Evolutionary conservation across 2,329 filamentous ascomycete genomes (phyloP), one percentile per base, ranked within the genome.

Genomic region (Lecanicillium sp.): DNA sequence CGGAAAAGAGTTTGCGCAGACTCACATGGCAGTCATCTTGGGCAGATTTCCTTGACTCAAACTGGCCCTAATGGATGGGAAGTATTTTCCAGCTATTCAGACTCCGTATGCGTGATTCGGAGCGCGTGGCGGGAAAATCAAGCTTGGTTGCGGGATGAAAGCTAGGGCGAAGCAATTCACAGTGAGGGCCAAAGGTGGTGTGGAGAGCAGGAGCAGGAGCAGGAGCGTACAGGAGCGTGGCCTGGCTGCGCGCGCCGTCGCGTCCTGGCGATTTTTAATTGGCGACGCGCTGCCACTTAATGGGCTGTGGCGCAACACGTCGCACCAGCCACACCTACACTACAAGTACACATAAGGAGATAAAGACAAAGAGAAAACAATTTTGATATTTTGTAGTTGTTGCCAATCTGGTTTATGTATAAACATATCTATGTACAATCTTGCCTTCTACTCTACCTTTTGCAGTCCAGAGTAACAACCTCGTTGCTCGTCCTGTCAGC

Each of bases 21-120:
- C 65, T 60, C 53, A 67, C 65, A 67, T 67, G 44, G 65, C 65
- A 57, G 65, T 66, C 65, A 67, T 67, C 40, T 56, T 59, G 55
- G n/a, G 33, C 23, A 15, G 59, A 7, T 19, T 24, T 38, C n/a
- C n/a, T 23, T 40, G 44, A 32, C 36, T 23, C 36, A 11, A 20
- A 11, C n/a, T 6, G 7, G n/a, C 20, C 11, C 15, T 10, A 9
- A 9, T 6, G 15, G 33, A 10, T 2, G 2, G 24, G 33, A 9
- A 20, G 23, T 26, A 23, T 46, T 32, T 7, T 21, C 35, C 33
- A 17, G 33, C 24, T 10, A 37, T 12, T 23, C 14, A 23, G n/a
- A 30, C 10, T 10, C 3, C 33, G 33, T 20, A 11, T 19, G 15
- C 33, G 11, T 19, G 33, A 37, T 19, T 19, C 6, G 14, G 40